Evolutionary conservation across 176 grass and related monocot genomes (phyloP).

Genomic region (Chrysopogon serrulatus): DNA sequence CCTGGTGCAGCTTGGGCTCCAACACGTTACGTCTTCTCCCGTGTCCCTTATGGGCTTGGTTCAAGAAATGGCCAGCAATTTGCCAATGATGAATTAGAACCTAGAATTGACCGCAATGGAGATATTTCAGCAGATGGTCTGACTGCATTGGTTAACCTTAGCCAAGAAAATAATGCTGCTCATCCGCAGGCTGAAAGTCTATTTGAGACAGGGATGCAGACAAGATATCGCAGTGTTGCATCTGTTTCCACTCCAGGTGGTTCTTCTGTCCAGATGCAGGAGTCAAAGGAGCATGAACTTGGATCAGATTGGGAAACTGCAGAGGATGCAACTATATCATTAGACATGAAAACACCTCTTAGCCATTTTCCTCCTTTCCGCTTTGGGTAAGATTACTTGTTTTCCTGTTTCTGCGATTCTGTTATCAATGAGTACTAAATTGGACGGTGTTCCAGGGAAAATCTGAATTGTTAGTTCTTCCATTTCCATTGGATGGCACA

Average conservation of each 20-base stretch:
- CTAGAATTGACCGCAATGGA: conserved; percentile 66
- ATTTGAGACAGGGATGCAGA: conserved; percentile 51
- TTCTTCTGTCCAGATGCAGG: conserved; percentile 65
- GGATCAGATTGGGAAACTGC: conserved; percentile 53
- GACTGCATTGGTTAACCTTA: conserved; percentile 87
- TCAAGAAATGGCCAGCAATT: conserved; percentile 79
- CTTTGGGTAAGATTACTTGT: conserved; percentile 61
- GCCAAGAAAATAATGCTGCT: conserved; percentile 43
- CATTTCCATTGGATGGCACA: background rate
- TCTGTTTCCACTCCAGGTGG: conserved; percentile 58
- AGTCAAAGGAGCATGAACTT: conserved; percentile 64
- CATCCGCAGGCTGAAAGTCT: conserved; percentile 39
- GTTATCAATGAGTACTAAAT: background rate
- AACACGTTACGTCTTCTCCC: conserved; percentile 85
- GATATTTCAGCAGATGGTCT: conserved; percentile 79
- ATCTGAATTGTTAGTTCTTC: background rate
- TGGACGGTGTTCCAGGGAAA: background rate
- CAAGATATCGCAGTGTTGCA: conserved; percentile 38
- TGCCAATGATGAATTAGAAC: conserved; percentile 75
- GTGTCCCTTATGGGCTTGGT: conserved; percentile 74
- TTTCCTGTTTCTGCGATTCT: background rate
- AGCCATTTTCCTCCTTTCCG: conserved; percentile 90
- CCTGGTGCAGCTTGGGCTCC: conserved; percentile 77
- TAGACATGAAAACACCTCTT: conserved; percentile 91
- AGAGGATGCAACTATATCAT: conserved; percentile 68